Percentiles rank a stretch among this genome's conserved stretches.
These are phyloP conservation scores for Talaromyces sp. DNA, from an alignment of 2,329 filamentous ascomycete genomes.

Conservation along the genomic window DNA sequence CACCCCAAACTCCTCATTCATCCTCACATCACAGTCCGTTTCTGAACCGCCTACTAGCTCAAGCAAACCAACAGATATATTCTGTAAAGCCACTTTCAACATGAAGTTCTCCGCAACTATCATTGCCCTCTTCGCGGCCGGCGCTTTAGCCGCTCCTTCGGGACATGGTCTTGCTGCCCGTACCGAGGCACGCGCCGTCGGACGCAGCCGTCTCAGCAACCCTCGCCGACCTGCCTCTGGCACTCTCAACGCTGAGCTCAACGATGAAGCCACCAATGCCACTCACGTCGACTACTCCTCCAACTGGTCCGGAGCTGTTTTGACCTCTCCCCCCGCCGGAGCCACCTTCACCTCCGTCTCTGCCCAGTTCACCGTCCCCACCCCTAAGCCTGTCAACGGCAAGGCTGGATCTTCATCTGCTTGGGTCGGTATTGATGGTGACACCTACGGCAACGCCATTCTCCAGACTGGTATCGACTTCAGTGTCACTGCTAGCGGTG, in stretches of 20 bases:
- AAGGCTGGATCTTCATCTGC: conserved; percentile 46
- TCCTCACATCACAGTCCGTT: not conserved
- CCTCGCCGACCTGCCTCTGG: conserved; percentile 1
- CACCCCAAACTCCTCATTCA: not conserved
- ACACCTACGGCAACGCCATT: conserved; percentile 53
- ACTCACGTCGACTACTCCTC: conserved; percentile 41
- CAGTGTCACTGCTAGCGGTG: conserved; percentile 39
- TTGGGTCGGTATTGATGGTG: conserved; percentile 61
- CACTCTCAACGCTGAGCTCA: not conserved
- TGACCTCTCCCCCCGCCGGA: conserved; percentile 40
- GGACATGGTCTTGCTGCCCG: conserved; percentile 11
- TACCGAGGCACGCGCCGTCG: conserved; percentile 9
- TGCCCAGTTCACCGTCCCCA: conserved; percentile 51
- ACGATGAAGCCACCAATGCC: not conserved
- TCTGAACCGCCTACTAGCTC: not conserved
- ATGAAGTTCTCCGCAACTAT: conserved; percentile 11
- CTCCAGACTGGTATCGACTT: conserved; percentile 58
- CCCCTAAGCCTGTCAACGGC: conserved; percentile 36
- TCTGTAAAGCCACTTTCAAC: not conserved
- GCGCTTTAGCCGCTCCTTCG: conserved; percentile 5
- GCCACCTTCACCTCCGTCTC: conserved; percentile 46
- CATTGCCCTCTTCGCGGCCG: not conserved
- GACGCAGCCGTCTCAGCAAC: conserved; percentile 6
- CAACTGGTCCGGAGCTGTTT: conserved; percentile 60
- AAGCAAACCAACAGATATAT: not conserved